Conservation (phyloP, 116 monocot genomes). For the Posidonia oceanica region DNA sequence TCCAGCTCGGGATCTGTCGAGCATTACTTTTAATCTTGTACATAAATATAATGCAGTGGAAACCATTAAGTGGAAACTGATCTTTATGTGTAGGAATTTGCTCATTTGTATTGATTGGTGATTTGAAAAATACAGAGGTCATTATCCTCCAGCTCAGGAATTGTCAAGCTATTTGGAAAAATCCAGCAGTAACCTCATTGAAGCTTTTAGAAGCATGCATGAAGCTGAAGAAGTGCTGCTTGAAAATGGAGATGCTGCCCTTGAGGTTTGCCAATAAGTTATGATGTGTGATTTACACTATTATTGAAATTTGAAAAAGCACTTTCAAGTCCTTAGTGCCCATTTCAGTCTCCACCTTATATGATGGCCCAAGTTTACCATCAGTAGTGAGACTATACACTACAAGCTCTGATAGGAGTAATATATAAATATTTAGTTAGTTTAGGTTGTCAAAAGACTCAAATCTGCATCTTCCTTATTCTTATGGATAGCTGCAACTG, state of each 20-base stretch:
- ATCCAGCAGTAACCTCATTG: constrained; percentile 28
- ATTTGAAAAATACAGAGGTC: not conserved
- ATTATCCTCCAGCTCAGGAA: constrained; percentile 39
- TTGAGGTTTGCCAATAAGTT: constrained; percentile 23
- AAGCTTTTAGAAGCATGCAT: constrained; percentile 64
- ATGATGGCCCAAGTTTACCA: too few species aligned
- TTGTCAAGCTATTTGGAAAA: constrained; percentile 15
- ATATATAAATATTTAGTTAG: too few species aligned
- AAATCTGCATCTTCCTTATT: not conserved
- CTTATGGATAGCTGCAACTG: not conserved
- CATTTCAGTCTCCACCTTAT: too few species aligned
- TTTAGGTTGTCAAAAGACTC: too few species aligned
- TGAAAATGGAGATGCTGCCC: constrained; percentile 38
- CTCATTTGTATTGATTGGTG: not conserved
- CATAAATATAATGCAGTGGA: not conserved
- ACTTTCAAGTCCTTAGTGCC: not conserved
- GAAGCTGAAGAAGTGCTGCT: constrained; percentile 26
- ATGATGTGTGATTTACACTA: too few species aligned
- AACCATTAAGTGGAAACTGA: not conserved
- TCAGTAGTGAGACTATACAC: too few species aligned
- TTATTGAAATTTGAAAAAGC: not conserved
- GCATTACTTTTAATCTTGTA: not conserved
- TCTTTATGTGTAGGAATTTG: not conserved
- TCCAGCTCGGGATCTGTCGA: too few species aligned
- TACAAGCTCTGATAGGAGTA: too few species aligned